Conservation (phyloP, 2,329 filamentous ascomycete species). For the Botrytis porri region DNA sequence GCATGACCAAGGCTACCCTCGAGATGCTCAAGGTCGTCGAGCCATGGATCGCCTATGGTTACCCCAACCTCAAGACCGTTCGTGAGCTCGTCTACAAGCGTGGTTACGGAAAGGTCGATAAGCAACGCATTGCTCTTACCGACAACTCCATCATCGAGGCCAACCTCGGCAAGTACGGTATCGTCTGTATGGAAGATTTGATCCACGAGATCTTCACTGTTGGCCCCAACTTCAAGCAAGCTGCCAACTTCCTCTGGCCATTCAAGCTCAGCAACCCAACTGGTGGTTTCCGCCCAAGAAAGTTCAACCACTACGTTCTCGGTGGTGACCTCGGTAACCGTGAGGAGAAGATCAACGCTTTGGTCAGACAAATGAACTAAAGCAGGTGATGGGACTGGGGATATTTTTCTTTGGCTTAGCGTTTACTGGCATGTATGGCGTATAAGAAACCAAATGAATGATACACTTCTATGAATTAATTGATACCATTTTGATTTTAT, state of each 20-base stretch:
- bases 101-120: constrained; percentile 97
- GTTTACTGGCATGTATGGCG: constrained; percentile 30
- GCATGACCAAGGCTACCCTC: constrained; percentile 92
- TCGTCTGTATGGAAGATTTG: constrained; percentile 98
- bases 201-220: constrained; percentile 99
- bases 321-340: constrained; percentile 98
- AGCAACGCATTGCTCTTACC: constrained; percentile 93
- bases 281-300: constrained; percentile 91
- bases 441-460: constrained; percentile 30
- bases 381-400: constrained; percentile 15
- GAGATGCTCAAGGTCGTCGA: constrained; percentile 99
- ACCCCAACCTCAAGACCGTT: constrained; percentile 98
- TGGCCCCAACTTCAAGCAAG: constrained; percentile 99
- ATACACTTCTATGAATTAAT: constrained; percentile 17
- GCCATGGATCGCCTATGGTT: constrained; percentile 98
- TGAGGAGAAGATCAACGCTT: constrained; percentile 62
- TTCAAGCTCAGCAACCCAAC: constrained; percentile 99
- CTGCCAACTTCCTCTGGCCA: constrained; percentile 98
- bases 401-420: constrained; percentile 25
- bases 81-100: constrained; percentile 99
- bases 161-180: constrained; percentile 95
- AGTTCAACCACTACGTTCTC: constrained; percentile 58
- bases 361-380: constrained; percentile 27
- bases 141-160: constrained; percentile 98
- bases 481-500: constrained; percentile 17